Evolutionary conservation across 768 basidiomycete genomes (phyloP), one percentile per base, ranked within the genome.

Genomic region (Goffeauzyma gilvescens): DNA sequence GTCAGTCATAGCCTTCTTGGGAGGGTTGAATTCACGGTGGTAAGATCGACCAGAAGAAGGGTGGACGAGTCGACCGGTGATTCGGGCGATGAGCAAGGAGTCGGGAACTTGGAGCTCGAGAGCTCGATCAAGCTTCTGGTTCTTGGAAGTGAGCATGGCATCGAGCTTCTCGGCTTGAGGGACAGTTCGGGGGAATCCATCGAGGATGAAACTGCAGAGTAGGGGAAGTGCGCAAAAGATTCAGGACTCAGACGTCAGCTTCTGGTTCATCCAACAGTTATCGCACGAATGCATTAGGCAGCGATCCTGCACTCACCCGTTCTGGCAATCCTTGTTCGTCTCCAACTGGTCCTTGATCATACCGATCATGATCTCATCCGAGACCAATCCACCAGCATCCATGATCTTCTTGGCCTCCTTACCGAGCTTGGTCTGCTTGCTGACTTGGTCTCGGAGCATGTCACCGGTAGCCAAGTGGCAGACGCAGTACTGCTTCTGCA

Each of bases 391-490:
- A 28, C 93, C 93, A 18, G 75, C 72, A 62, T 96, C 90, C 81
- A 98, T 93, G 62, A 96, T 78, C 66, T 86, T 87, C 73, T 98
- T 96, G 15, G 93, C 93, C 55, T 81, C 74, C 34, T 79, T 67
- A 49, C 93, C 93, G 31, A 98, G 75, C 32, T 74, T 68, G 4
- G 93, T 93, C 68, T 89, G 80, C 61, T 76, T 65, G 26, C 75
- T 59, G 48, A 98, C 86, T 65, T 98, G 86, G 50, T 86, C 83
- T 38, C 93, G 80, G 45, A 98, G 72, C 86, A 98, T 90, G 69
- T 98, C 93, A 15, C 93, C 93, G 23, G 93, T 98, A 20, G 93
- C 90, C 54, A 98, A 70, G 69, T 98, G 93, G 71, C 93, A 98
- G 33, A 98, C 76, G 60, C 86, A 89, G 71, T 81, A 98, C 58